Evolutionary conservation across 495 filamentous ascomycete genomes (phyloP), one percentile per base, ranked within the genome.

Genomic region (Extremus antarcticus): DNA sequence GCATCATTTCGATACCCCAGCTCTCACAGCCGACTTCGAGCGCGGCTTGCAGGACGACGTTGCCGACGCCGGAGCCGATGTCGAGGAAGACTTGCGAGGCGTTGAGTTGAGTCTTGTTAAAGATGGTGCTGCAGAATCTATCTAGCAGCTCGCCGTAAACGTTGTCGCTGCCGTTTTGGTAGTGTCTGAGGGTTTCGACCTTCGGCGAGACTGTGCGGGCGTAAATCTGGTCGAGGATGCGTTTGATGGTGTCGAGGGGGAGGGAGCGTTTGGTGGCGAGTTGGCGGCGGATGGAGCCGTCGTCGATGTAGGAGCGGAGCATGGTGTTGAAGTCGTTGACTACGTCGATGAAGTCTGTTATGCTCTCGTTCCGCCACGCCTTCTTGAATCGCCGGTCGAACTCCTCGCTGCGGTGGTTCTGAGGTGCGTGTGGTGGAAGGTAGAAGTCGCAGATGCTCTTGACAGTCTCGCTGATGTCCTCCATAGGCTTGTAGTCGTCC

Each of bases 1-100:
- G 16, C 87, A 94, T 91, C 77, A 90, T 86, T 70, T 98, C 92
- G 65, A 91, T 95, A 22, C 92, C 92, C 83, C 88, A 96, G 69
- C 86, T 90, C 67, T 95, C 87, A 66, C 87, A 94, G 15, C 92
- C 92, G 47, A 90, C 81, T 66, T 98, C 87, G 8, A 98, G 78
- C 9, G 92, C 92, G 3, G 92, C 92, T 66, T 98, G 92, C 40
- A 98, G 74, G 21, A 91, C 87, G 2, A 96, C 92, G 67, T 95
- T 98, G 3, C 90, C 92, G 24, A 95, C 92, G 23, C 92, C 92
- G 17, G 88, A 95, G 25, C 92, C 92, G 35, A 98, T 76, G 65
- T 98, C 92, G 53, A 98, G 82, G 64, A 98, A 96, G 1, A 91
- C 82, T 54, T 90, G 85, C 25, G 80, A 78, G 0, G 85, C 87